A percentile compares a stretch with the other conserved stretches of the same genome.
Evolutionary conservation across 345 rosid genomes (phyloP).

Genomic region (Sonneratia alba): DNA sequence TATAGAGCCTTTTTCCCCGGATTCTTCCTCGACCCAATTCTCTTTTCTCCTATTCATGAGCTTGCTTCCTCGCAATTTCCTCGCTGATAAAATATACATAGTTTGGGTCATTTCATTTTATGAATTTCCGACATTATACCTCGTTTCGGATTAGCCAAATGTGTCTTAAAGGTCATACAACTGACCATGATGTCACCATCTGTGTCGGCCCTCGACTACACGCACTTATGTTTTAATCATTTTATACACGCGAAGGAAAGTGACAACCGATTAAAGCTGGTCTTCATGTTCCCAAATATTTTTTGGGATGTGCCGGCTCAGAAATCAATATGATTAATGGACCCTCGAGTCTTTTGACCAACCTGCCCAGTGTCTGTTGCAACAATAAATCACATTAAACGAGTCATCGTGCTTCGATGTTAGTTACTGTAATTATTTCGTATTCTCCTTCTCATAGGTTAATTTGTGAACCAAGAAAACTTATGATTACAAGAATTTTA

Average conservation of each 20-base stretch:
- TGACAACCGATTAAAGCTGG: neutral
- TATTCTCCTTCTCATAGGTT: too few relatives aligned
- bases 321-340: neutral
- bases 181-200: neutral
- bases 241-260: neutral
- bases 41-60: too few relatives aligned
- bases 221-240: neutral
- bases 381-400: neutral
- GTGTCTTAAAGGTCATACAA: conserved; percentile 6
- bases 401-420: too few relatives aligned
- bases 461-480: too few relatives aligned
- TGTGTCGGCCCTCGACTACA: too few relatives aligned
- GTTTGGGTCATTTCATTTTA: neutral
- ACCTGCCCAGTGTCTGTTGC: neutral
- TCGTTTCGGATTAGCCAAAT: neutral
- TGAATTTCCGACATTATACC: neutral
- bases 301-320: neutral
- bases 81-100: neutral
- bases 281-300: neutral
- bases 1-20: too few relatives aligned
- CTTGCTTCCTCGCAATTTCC: too few relatives aligned
- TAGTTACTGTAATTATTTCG: too few relatives aligned
- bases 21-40: too few relatives aligned
- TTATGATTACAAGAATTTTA: too few relatives aligned
- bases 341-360: conserved; percentile 5